Evolutionary conservation across 176 grass and related monocot genomes (phyloP).

Genomic region (Alloteropsis semialata): DNA sequence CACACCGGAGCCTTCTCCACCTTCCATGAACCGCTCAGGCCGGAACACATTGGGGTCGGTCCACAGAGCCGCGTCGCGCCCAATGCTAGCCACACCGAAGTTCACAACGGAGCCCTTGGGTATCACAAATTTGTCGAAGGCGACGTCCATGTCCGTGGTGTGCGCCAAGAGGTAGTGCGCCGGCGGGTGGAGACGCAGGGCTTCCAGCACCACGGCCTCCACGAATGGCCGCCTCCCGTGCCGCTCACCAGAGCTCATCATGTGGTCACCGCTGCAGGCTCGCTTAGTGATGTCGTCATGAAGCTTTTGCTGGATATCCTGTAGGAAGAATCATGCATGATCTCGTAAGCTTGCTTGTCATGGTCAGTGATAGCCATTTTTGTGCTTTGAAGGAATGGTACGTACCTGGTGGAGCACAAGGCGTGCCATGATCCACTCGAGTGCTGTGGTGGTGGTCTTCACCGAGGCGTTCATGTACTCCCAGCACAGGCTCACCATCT

Average conservation of each 20-base stretch:
- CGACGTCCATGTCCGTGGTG: slow-evolving; percentile 14
- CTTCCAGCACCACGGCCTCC: slow-evolving; percentile 28
- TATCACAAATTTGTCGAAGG: not conserved
- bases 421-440: slow-evolving; percentile 37
- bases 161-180: slow-evolving; percentile 34
- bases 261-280: too few species aligned
- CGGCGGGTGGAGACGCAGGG: slow-evolving; percentile 32
- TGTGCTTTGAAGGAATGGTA: not conserved
- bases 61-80: not conserved
- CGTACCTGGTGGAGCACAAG: slow-evolving; percentile 21
- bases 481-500: slow-evolving; percentile 41
- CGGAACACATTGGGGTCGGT: not conserved
- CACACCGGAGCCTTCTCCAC: not conserved
- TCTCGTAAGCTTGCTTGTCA: not conserved
- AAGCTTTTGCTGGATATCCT: slow-evolving; percentile 16
- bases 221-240: not conserved
- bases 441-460: slow-evolving; percentile 28
- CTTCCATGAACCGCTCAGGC: slow-evolving; percentile 10
- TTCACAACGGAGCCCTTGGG: slow-evolving; percentile 21
- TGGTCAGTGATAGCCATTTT: not conserved
- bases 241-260: not conserved
- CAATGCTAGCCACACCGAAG: not conserved
- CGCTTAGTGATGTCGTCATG: not conserved
- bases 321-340: not conserved
- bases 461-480: slow-evolving; percentile 40